Base-by-base conservation (phyloP, 306 rosid species). In the Sicyos edulis region DNA sequence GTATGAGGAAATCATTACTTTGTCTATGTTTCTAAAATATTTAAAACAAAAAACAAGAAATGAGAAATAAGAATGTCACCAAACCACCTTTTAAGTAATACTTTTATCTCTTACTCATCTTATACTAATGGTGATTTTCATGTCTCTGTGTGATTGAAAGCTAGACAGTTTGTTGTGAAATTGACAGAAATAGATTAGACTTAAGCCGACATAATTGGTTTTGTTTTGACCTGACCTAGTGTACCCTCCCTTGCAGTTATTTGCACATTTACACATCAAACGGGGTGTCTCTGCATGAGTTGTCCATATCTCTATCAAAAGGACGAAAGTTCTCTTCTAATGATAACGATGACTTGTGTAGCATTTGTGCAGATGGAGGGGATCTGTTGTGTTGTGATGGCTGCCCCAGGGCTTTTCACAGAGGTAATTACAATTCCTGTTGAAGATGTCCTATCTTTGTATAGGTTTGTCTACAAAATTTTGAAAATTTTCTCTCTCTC, bases 201-300 rank as follows among this genome's bases (percentile, higher is more conserved):
- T 56, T 55, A 44, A 45, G 53, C 26, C 29, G 34, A 45, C 16
- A 22, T 49, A 45, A 32, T 71, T 65, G 6, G 4, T 62, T 73
- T 56, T 65, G 15, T 37, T 37, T 71, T 65, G 57, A 77, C 77
- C 59, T 77, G 73, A 52, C 7, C 20, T 76, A 74, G 14, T 42
- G 40, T 47, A 50, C 72, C 22, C 50, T 76, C 34, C 56, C 8
- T 78, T 84, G 84, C 92, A 93, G 99, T 56, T 93, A 93, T 84
- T 80, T 85, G 21, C 87, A 86, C 81, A 93, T 93, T 70, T 93
- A 87, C 88, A 89, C 95, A 60, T 85, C 99, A n/a, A 84, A 88
- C 68, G 99, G 99, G 49, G 92, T 89, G 60, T 93, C 99, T 64
- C 95, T 93, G 44, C 99, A 93, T 54, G 97, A 89, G 54, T 81